These are phyloP conservation scores for Pseudogymnoascus sp. DNA, from an alignment of 2,329 filamentous ascomycete genomes.

Conservation along the genomic window DNA sequence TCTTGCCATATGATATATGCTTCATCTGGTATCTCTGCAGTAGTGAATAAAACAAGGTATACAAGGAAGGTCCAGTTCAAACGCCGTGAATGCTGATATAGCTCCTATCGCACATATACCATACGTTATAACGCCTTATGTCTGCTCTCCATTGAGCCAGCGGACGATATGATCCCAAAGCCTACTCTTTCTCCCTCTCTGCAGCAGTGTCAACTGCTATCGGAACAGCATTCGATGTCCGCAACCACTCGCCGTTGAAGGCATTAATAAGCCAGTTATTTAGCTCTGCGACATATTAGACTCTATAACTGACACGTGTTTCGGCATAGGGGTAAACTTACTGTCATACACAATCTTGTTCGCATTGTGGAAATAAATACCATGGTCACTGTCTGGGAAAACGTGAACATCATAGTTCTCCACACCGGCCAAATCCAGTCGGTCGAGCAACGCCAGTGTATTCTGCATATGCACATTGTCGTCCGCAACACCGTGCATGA, in stretches of 20 bases:
- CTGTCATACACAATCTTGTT: conserved; percentile 88
- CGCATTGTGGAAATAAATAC: conserved; percentile 90
- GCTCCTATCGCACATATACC: neutral
- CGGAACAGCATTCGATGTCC: conserved; percentile 27
- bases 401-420: conserved; percentile 96
- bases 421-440: conserved; percentile 69
- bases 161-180: neutral
- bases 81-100: neutral
- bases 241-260: conserved; percentile 92
- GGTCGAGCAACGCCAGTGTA: conserved; percentile 78
- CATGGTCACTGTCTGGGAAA: conserved; percentile 93
- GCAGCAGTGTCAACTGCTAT: conserved; percentile 23
- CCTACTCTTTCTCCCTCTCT: conserved; percentile 14
- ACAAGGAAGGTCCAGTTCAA: neutral
- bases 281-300: conserved; percentile 52
- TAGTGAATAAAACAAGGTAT: neutral
- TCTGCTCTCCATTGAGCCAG: neutral
- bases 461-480: conserved; percentile 99
- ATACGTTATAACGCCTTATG: neutral
- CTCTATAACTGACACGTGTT: neutral
- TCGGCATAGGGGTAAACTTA: conserved; percentile 43
- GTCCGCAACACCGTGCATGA: conserved; percentile 95
- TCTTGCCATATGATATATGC: neutral
- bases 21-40: neutral
- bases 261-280: conserved; percentile 92